Conservation (phyloP, 2,329 filamentous ascomycete species). For the Talaromyces sp. region DNA sequence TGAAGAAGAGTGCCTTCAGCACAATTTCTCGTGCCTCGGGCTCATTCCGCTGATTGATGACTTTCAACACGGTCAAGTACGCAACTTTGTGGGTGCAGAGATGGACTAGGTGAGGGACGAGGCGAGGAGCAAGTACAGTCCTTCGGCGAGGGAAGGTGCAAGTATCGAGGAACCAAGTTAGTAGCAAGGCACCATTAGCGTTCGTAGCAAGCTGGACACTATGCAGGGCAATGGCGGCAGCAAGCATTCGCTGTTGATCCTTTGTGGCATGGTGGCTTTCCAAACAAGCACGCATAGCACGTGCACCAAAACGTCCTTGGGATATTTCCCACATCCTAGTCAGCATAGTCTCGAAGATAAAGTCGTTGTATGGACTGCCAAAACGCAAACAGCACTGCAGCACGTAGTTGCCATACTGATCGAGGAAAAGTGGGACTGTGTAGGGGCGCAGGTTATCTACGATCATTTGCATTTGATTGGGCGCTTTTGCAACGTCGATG, state of each 20-base stretch:
- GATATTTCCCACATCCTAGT: constrained; percentile 88
- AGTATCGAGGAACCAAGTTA: constrained; percentile 98
- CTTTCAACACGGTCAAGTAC: constrained; percentile 93
- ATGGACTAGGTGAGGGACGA: constrained; percentile 89
- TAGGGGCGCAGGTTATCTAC: constrained; percentile 81
- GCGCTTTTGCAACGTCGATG: constrained; percentile 89
- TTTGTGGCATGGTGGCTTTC: constrained; percentile 95
- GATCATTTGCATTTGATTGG: constrained; percentile 77
- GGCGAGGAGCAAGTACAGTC: constrained; percentile 83
- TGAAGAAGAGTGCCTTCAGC: constrained; percentile 88
- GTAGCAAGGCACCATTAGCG: constrained; percentile 84
- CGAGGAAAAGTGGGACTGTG: constrained; percentile 85
- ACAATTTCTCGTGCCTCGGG: constrained; percentile 87
- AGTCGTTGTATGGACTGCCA: constrained; percentile 82
- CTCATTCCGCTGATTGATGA: constrained; percentile 97
- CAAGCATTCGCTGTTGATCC: constrained; percentile 92
- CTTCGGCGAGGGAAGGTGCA: constrained; percentile 92
- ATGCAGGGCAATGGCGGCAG: constrained; percentile 90
- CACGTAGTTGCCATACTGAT: constrained; percentile 98
- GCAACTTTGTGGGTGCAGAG: constrained; percentile 98
- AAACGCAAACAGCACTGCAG: constrained; percentile 95
- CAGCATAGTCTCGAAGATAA: constrained; percentile 97
- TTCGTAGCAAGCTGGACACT: constrained; percentile 96
- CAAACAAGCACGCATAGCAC: constrained; percentile 93
- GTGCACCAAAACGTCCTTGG: constrained; percentile 88